Conservation (phyloP, 257 asterid species). For the Osmanthus fragrans region DNA sequence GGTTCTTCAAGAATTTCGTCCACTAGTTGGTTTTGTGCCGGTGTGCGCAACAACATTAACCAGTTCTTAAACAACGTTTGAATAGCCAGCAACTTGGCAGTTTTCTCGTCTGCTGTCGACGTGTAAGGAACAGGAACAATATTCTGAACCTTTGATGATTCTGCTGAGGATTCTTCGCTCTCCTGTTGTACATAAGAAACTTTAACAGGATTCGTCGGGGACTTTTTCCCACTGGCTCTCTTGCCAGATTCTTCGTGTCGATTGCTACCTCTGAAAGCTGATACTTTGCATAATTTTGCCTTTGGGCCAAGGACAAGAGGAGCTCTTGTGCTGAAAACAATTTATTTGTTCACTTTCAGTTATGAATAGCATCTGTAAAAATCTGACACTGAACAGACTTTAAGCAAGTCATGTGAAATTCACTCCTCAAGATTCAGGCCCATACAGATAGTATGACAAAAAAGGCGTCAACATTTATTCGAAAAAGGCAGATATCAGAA, state of each 20-base stretch:
- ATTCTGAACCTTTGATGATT: conserved; percentile 56
- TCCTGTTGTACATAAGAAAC: conserved; percentile 72
- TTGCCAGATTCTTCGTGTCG: conserved; percentile 60
- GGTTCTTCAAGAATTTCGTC: conserved; percentile 51
- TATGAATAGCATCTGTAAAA: conserved; percentile 14
- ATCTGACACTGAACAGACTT: conserved; percentile 4
- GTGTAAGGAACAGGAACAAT: conserved; percentile 58
- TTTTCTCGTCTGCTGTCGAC: conserved; percentile 46
- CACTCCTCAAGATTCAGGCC: not conserved
- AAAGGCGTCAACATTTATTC: not conserved
- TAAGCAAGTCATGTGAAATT: not conserved
- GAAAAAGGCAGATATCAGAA: not conserved
- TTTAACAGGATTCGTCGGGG: conserved; percentile 54
- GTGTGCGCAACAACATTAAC: conserved; percentile 60
- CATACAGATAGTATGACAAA: not conserved
- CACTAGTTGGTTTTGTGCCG: conserved; percentile 39
- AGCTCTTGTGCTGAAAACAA: conserved; percentile 57
- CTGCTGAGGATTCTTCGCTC: conserved; percentile 58
- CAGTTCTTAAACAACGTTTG: conserved; percentile 71
- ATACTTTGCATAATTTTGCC: conserved; percentile 57
- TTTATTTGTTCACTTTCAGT: conserved; percentile 27
- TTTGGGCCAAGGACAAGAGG: conserved; percentile 53
- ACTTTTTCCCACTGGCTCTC: conserved; percentile 60
- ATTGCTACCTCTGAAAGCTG: conserved; percentile 72
- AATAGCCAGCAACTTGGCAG: conserved; percentile 58